Conservation (phyloP, 371 early-diverging fungal species). For the Coemansia sp. region DNA sequence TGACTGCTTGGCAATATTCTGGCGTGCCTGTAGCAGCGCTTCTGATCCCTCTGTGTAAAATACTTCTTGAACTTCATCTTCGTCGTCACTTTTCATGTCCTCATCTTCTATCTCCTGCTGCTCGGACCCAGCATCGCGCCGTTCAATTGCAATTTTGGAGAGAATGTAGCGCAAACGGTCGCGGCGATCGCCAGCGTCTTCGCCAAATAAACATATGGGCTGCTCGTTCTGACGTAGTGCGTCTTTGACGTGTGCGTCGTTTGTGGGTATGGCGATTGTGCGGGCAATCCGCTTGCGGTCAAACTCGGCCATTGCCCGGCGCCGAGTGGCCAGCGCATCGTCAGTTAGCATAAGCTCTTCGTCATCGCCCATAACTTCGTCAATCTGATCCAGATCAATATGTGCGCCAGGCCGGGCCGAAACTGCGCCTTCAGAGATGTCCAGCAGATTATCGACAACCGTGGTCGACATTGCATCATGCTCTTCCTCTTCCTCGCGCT, state of each 20-base stretch:
- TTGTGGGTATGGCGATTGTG: conserved; percentile 87
- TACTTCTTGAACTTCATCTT: conserved; percentile 68
- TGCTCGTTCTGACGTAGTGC: conserved; percentile 76
- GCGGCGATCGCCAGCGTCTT: conserved; percentile 91
- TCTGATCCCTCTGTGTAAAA: conserved; percentile 83
- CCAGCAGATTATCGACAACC: not conserved
- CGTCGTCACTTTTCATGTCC: conserved; percentile 39
- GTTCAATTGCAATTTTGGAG: conserved; percentile 55
- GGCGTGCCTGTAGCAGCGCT: conserved; percentile 69
- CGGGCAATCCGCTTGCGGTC: conserved; percentile 80
- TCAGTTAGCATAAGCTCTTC: conserved; percentile 14
- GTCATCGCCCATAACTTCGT: conserved; percentile 12
- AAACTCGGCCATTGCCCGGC: conserved; percentile 70
- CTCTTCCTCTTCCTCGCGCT: conserved; percentile 33
- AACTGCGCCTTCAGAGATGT: conserved; percentile 3
- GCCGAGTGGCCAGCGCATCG: conserved; percentile 33
- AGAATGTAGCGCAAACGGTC: conserved; percentile 78
- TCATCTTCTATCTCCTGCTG: not conserved
- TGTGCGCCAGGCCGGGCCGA: conserved; percentile 2
- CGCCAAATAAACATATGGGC: conserved; percentile 90
- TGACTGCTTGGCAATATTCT: conserved; percentile 75
- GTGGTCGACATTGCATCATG: not conserved
- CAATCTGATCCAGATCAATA: conserved; percentile 31
- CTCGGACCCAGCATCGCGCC: conserved; percentile 35
- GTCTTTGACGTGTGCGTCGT: conserved; percentile 77